Conservation (phyloP, 371 early-diverging fungal genomes). For the Mortierella polycephala region DNA sequence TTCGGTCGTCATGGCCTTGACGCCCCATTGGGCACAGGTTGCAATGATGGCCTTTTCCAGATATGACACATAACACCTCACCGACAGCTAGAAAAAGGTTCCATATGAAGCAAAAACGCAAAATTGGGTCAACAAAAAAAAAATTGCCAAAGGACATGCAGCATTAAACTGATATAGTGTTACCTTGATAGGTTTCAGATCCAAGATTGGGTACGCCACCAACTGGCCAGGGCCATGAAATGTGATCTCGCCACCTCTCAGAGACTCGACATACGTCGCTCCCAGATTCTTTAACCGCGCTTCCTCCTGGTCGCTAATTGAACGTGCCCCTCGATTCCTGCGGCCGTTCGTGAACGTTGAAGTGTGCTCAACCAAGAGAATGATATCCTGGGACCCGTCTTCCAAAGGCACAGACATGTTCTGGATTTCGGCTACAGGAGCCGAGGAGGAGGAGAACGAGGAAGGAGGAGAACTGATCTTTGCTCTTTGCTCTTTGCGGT, state of each 20-base stretch:
- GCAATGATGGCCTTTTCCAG: slow-evolving; percentile 84
- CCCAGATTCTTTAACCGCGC: slow-evolving; percentile 67
- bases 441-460: not conserved
- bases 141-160: not conserved
- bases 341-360: slow-evolving; percentile 95
- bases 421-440: not conserved
- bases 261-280: slow-evolving; percentile 84
- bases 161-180: not conserved
- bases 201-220: slow-evolving; percentile 93
- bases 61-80: slow-evolving; percentile 81
- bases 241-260: slow-evolving; percentile 95
- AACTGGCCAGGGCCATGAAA: slow-evolving; percentile 98
- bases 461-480: not conserved
- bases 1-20: slow-evolving; percentile 75
- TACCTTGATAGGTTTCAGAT: slow-evolving; percentile 76
- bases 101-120: not conserved
- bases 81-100: slow-evolving; percentile 59
- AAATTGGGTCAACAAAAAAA: not conserved
- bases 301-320: slow-evolving; percentile 60
- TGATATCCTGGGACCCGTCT: slow-evolving; percentile 61
- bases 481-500: slow-evolving; percentile 8
- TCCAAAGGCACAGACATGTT: not conserved
- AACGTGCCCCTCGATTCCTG: slow-evolving; percentile 70
- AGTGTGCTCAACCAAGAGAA: slow-evolving; percentile 88
- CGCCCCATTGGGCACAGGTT: slow-evolving; percentile 70